These are phyloP conservation scores for Ogataea pini DNA, from an alignment of 805 yeast genomes.

Conservation along the genomic window DNA sequence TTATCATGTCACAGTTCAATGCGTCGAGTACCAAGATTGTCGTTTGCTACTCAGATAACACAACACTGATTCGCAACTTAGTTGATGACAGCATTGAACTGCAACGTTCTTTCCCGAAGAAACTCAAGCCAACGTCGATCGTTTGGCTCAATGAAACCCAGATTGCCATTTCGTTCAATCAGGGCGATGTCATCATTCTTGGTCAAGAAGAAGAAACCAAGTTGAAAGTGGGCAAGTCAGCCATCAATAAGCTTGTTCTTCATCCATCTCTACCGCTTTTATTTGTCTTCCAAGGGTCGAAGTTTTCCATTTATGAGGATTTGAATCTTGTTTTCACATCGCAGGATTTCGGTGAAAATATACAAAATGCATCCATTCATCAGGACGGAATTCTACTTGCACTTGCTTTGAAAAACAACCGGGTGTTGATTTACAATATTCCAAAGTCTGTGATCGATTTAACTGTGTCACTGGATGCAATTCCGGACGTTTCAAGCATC, in stretches of 20 bases:
- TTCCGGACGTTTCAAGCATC: slow-evolving; percentile 21
- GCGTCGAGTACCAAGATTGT: slow-evolving; percentile 4
- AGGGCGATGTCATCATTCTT: slow-evolving; percentile 7
- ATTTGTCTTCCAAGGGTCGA: slow-evolving; percentile 17
- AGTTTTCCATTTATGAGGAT: slow-evolving; percentile 12
- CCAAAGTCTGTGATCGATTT: slow-evolving; percentile 40
- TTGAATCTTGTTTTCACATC: slow-evolving; percentile 10
- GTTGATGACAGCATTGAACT: not conserved
- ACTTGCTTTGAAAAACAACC: slow-evolving; percentile 37
- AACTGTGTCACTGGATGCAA: slow-evolving; percentile 25
- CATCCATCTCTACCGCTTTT: slow-evolving; percentile 17
- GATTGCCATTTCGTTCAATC: slow-evolving; percentile 9
- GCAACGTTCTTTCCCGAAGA: slow-evolving; percentile 9
- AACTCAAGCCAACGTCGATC: slow-evolving; percentile 9
- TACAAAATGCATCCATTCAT: slow-evolving; percentile 30
- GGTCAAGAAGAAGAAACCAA: slow-evolving; percentile 4
- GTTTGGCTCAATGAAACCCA: slow-evolving; percentile 14
- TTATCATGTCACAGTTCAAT: slow-evolving; percentile 7
- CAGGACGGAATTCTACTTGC: slow-evolving; percentile 41
- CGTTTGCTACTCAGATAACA: slow-evolving; percentile 14
- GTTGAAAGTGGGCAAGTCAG: slow-evolving; percentile 8
- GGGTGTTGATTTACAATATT: slow-evolving; percentile 42
- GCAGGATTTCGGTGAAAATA: slow-evolving; percentile 6
- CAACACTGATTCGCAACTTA: slow-evolving; percentile 5
- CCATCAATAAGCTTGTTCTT: slow-evolving; percentile 9